A percentile compares a stretch with the other conserved stretches of the same genome.
phyloP scores from a whole-genome alignment of 805 yeast species.

The Vanderwaltozyma polyspora region DNA sequence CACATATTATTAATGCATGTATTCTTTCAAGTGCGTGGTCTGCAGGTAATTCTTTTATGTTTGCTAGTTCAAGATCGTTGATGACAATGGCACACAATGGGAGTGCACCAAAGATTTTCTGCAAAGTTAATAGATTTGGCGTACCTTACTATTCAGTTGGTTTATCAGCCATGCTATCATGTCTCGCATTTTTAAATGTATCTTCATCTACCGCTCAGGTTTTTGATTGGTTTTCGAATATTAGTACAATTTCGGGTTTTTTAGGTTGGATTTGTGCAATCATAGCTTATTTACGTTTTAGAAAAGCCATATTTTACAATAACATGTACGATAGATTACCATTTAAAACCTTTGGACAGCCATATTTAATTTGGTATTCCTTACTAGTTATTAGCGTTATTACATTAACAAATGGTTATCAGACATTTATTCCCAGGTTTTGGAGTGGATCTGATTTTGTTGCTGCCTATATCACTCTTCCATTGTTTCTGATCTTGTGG shows the following conservation, averaged over 20 bases:
- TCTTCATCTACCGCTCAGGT: constrained; percentile 42
- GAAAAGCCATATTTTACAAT: constrained; percentile 49
- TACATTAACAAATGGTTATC: constrained; percentile 63
- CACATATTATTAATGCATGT: constrained; percentile 52
- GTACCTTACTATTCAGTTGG: constrained; percentile 36
- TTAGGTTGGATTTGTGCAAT: constrained; percentile 49
- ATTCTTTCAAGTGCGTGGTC: constrained; percentile 49
- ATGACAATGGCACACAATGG: constrained; percentile 34
- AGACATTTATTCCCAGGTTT: constrained; percentile 40
- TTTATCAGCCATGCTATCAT: constrained; percentile 23
- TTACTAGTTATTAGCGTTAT: constrained; percentile 40
- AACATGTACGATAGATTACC: constrained; percentile 45
- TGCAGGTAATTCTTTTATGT: constrained; percentile 40
- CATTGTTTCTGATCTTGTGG: constrained; percentile 35
- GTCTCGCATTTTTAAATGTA: constrained; percentile 43
- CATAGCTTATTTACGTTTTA: constrained; percentile 48
- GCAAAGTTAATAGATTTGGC: constrained; percentile 40
- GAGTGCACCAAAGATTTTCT: constrained; percentile 38
- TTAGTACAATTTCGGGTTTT: constrained; percentile 57
- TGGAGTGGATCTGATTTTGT: constrained; percentile 49
- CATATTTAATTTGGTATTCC: constrained; percentile 46
- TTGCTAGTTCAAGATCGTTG: constrained; percentile 45
- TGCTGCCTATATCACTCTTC: constrained; percentile 60
- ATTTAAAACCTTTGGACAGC: constrained; percentile 45
- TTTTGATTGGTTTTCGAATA: constrained; percentile 55